These are phyloP conservation scores for Starmerella bombicola DNA, from an alignment of 805 yeast species.

Conservation along the genomic window DNA sequence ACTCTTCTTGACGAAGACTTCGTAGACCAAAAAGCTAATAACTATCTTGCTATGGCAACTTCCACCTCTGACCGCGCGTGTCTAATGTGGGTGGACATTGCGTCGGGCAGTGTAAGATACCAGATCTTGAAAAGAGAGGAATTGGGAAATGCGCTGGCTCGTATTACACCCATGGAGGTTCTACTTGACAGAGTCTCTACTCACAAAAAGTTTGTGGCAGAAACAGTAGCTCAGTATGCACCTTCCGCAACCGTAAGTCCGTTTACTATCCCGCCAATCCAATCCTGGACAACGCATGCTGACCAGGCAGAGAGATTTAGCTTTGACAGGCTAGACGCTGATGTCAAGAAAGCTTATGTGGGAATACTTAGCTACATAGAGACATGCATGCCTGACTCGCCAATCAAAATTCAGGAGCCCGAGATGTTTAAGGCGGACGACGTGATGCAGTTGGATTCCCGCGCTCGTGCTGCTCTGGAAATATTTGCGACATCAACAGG, in stretches of 20 bases:
- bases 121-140: conserved; percentile 50
- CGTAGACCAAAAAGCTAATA: conserved; percentile 57
- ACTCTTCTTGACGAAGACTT: conserved; percentile 80
- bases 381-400: conserved; percentile 58
- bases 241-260: conserved; percentile 36
- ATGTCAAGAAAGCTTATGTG: conserved; percentile 48
- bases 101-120: conserved; percentile 61
- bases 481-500: conserved; percentile 30
- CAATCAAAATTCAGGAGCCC: conserved; percentile 57
- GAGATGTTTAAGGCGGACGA: conserved; percentile 39
- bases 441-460: conserved; percentile 63
- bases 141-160: conserved; percentile 55
- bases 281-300: conserved; percentile 8
- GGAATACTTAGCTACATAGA: conserved; percentile 54
- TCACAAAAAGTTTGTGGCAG: conserved; percentile 33
- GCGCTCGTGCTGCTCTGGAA: conserved; percentile 38
- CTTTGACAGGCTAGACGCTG: conserved; percentile 18
- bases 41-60: conserved; percentile 50
- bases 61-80: conserved; percentile 37
- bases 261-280: conserved; percentile 33
- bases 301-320: conserved; percentile 1
- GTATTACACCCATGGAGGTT: conserved; percentile 75
- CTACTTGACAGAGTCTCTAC: conserved; percentile 33
- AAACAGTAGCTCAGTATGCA: conserved; percentile 30
- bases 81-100: conserved; percentile 77